Percentiles rank a stretch among this genome's conserved stretches.
Conservation (phyloP, 805 yeast species). For the Brettanomyces naardenensis region DNA sequence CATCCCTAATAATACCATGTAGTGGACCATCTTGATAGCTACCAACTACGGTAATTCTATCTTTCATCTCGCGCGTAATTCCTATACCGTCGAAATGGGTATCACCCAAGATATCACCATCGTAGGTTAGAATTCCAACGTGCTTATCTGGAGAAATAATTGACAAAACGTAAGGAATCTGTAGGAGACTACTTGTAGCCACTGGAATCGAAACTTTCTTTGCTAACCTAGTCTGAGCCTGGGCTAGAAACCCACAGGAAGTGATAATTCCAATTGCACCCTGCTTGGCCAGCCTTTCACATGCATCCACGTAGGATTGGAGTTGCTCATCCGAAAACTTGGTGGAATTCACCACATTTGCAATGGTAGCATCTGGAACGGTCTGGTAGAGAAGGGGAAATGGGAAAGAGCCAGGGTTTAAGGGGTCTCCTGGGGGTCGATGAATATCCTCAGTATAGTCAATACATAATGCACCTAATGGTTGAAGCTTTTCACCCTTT, state of each 20-base stretch:
- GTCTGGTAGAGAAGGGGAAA: slow-evolving; percentile 21
- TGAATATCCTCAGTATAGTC: slow-evolving; percentile 27
- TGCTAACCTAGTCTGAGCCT: slow-evolving; percentile 20
- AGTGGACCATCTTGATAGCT: slow-evolving; percentile 17
- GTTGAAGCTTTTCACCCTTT: slow-evolving; percentile 14
- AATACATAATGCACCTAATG: slow-evolving; percentile 21
- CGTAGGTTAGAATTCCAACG: slow-evolving; percentile 26
- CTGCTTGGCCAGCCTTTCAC: slow-evolving; percentile 17
- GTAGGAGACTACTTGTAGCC: slow-evolving; percentile 25
- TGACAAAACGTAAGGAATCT: slow-evolving; percentile 21
- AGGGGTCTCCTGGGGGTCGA: slow-evolving; percentile 27
- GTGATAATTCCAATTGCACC: slow-evolving; percentile 29
- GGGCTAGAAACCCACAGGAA: slow-evolving; percentile 30
- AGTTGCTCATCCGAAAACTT: slow-evolving; percentile 20
- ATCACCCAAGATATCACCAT: slow-evolving; percentile 16
- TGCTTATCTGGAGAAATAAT: slow-evolving; percentile 16
- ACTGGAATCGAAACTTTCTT: slow-evolving; percentile 22
- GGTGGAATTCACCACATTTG: slow-evolving; percentile 19
- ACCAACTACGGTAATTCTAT: slow-evolving; percentile 14
- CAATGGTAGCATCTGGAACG: slow-evolving; percentile 20
- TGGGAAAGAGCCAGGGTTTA: slow-evolving; percentile 16
- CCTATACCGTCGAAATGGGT: slow-evolving; percentile 26
- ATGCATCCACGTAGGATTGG: slow-evolving; percentile 21
- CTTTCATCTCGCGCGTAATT: slow-evolving; percentile 15
- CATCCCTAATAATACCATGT: slow-evolving; percentile 19